Evolutionary conservation across 768 basidiomycete species (phyloP), one percentile per base, ranked within the genome.

Genomic region (Galerina marginata): DNA sequence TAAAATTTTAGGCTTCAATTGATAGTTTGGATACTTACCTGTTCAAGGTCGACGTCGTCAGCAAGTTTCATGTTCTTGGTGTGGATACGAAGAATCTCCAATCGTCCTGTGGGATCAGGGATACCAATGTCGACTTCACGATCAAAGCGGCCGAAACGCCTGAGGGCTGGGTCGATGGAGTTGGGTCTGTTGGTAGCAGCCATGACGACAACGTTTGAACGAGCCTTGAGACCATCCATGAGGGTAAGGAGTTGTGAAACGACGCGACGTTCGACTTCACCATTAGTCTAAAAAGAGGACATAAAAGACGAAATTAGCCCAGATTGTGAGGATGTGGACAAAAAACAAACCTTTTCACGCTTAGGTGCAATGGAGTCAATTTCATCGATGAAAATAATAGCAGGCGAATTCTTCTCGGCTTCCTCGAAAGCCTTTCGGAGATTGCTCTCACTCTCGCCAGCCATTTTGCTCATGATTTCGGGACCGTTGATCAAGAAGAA

Each of bases 401-500:
- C 91, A 23, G 97, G 97, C 1, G 93, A 95, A 80, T 99, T 99
- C 85, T 99, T 99, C 81, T 99, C 97, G 2, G 97, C 96, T 80
- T 99, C 97, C 76, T 99, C 97, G 73, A 99, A 99, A 26, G 97
- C 96, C 76, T 99, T 99, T 67, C 97, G 82, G 63, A 99, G 80
- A 77, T 99, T 99, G 71, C 92, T 95, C 75, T 99, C 97, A 73
- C 88, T 90, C 80, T 99, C 97, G 67, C 97, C 97, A 54, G 97
- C 97, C 97, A 99, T 99, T 84, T 99, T 99, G 68, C 91, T 93
- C 97, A 99, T 99, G 75, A 99, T 99, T 77, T 99, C 97, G 53
- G 97, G 97, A 55, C 97, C 97, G 72, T 99, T 99, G 80, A 99
- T 99, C 52, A 99, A 81, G 89, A 99, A 99, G 86, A 99, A 99